phyloP scores from a whole-genome alignment of 2,329 filamentous ascomycete genomes.

The Ceratocystis variospora region DNA sequence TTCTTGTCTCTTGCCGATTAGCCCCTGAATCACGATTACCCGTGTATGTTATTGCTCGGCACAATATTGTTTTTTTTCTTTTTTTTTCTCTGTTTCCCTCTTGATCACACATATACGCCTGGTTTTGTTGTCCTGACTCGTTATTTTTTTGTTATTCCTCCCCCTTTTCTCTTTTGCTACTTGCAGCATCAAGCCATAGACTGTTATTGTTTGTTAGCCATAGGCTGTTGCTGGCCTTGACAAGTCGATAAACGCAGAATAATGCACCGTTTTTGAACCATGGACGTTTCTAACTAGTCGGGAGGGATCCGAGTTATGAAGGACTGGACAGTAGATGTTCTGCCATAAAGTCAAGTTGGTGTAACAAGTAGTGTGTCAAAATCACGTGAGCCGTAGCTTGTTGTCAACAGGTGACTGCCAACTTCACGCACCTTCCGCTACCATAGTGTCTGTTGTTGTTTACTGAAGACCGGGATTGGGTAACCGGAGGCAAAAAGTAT shows the following conservation, averaged over 20 bases:
- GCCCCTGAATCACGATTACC: not conserved
- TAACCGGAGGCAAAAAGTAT: no score
- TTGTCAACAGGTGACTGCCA: no score
- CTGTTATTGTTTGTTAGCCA: not conserved
- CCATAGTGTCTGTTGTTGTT: no score
- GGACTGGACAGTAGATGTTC: no score
- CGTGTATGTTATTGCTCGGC: not conserved
- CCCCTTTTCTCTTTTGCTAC: not conserved
- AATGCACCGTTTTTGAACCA: not conserved
- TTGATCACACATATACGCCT: not conserved
- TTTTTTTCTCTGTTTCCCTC: not conserved
- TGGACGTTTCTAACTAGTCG: no score
- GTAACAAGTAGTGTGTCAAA: no score
- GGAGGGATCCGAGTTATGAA: no score
- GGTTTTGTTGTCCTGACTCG: not conserved
- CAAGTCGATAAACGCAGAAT: not conserved
- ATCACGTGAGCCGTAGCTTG: no score
- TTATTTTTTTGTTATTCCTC: not conserved
- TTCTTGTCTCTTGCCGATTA: not conserved
- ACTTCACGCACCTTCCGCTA: no score
- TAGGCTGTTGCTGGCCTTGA: not conserved
- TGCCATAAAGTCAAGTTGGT: no score
- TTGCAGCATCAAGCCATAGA: not conserved
- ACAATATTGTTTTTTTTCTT: not conserved
- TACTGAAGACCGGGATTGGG: no score